Evolutionary conservation across 306 rosid species (phyloP).

Genomic region (Trifolium pratense): DNA sequence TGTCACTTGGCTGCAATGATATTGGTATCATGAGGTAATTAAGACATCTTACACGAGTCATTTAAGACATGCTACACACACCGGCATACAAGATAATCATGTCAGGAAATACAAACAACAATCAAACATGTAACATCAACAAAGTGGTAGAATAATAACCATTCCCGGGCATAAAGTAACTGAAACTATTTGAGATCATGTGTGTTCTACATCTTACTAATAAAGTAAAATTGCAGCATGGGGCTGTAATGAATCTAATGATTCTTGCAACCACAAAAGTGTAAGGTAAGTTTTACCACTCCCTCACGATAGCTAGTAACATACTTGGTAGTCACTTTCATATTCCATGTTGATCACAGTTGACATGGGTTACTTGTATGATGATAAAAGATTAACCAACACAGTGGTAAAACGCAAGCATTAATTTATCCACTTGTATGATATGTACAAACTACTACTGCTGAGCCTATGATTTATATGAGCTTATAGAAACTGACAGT

Average conservation of each 20-base stretch:
- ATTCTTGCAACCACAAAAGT: conserved; percentile 17
- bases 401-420: background rate
- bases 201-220: conserved; percentile 4
- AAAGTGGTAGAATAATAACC: background rate
- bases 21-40: background rate
- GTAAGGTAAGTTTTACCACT: background rate
- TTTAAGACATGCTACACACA: background rate
- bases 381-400: background rate
- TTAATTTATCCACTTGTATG: background rate
- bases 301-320: background rate
- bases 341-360: background rate
- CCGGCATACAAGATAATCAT: background rate
- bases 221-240: background rate
- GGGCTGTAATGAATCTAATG: background rate
- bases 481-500: background rate
- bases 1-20: background rate
- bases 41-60: background rate
- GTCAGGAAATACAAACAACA: conserved; percentile 13
- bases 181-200: conserved; percentile 1
- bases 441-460: background rate
- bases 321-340: background rate
- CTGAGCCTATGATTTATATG: conserved; percentile 22
- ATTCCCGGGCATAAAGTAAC: background rate
- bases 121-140: background rate
- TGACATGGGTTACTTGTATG: background rate